Percentiles rank a stretch among this genome's conserved stretches.
phyloP scores from a whole-genome alignment of 306 rosid genomes.

The Malus asiatica region DNA sequence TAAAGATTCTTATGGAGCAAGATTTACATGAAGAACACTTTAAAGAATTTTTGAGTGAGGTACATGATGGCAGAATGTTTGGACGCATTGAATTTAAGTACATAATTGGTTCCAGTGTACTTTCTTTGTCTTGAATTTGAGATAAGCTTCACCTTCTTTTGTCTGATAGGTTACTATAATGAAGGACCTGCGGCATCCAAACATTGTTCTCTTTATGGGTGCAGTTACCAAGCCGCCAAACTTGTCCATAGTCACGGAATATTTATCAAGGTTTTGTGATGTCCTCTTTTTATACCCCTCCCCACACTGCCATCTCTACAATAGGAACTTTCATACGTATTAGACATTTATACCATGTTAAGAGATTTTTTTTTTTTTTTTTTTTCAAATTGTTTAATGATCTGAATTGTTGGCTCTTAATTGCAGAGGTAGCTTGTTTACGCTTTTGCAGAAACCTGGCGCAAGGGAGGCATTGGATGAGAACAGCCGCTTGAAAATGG shows the following conservation, averaged over 20 bases:
- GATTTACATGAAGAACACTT: constrained; percentile 83
- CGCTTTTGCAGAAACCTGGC: constrained; percentile 80
- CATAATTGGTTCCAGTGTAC: background rate
- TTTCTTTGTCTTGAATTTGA: constrained; percentile 17
- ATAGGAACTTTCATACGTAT: background rate
- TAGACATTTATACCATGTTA: constrained; percentile 1
- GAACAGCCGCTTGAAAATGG: constrained; percentile 84
- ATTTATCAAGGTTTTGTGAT: constrained; percentile 72
- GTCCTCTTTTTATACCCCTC: constrained; percentile 5
- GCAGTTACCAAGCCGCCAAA: constrained; percentile 96
- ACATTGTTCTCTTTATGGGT: constrained; percentile 95
- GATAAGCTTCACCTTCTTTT: constrained; percentile 18
- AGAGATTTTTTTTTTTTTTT: background rate
- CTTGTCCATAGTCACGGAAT: constrained; percentile 95
- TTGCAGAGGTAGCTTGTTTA: constrained; percentile 97
- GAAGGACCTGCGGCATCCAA: constrained; percentile 93
- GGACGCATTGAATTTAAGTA: background rate
- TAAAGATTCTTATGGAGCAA: constrained; percentile 96
- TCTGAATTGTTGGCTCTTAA: constrained; percentile 23
- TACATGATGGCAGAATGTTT: constrained; percentile 23
- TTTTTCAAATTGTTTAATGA: constrained; percentile 11
- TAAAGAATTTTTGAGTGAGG: constrained; percentile 95
- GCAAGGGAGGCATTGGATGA: constrained; percentile 83
- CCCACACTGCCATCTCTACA: background rate
- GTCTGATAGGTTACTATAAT: constrained; percentile 82